Conservation (phyloP, 306 rosid genomes). For the Ammopiptanthus mongolicus region DNA sequence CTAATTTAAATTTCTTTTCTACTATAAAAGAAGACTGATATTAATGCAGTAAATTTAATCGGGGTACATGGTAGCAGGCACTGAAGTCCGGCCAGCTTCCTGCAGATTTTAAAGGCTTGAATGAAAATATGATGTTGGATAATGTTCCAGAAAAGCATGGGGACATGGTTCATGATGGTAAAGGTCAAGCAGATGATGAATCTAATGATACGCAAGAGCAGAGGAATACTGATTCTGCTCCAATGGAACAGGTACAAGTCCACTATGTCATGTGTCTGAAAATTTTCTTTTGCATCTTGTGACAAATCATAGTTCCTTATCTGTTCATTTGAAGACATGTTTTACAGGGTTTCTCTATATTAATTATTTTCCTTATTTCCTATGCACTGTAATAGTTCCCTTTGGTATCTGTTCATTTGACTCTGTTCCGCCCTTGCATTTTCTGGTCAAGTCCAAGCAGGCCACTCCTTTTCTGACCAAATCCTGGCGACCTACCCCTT, state of each 20-base stretch:
- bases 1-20: neutral
- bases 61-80: conserved; percentile 51
- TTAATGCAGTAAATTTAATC: neutral
- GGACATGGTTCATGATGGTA: conserved; percentile 9
- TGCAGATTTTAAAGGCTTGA: conserved; percentile 50
- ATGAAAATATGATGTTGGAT: conserved; percentile 36
- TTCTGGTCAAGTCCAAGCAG: no score
- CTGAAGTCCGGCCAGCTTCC: conserved; percentile 90
- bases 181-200: conserved; percentile 33
- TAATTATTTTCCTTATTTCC: no score
- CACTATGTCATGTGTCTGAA: neutral
- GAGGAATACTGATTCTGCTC: conserved; percentile 39
- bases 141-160: conserved; percentile 36
- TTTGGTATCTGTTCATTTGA: no score
- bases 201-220: conserved; percentile 46
- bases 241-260: conserved; percentile 71
- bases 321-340: no score
- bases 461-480: no score
- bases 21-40: neutral
- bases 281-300: neutral
- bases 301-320: neutral
- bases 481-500: no score
- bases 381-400: no score
- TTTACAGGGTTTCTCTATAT: no score
- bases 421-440: no score